Evolutionary conservation across 176 grass and related monocot species (phyloP).

Genomic region (Rhipidocladum racemiflorum): DNA sequence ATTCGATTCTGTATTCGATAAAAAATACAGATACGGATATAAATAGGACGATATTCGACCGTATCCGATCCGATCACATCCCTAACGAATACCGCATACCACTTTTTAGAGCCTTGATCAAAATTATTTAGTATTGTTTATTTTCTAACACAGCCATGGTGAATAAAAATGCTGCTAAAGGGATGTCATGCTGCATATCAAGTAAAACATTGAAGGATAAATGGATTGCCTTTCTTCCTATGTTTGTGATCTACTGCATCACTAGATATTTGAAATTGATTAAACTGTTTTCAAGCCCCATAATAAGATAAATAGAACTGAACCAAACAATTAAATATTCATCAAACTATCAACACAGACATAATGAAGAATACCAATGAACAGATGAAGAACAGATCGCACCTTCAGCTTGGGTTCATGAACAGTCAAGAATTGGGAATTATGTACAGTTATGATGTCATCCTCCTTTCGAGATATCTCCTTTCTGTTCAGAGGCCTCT

Average conservation of each 20-base stretch:
- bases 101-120: neutral
- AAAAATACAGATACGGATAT: no score
- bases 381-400: constrained; percentile 12
- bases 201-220: constrained; percentile 10
- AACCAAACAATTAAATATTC: neutral
- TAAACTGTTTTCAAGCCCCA: neutral
- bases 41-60: no score
- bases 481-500: constrained; percentile 95
- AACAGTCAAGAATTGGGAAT: constrained; percentile 64
- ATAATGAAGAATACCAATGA: constrained; percentile 4
- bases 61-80: no score
- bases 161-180: constrained; percentile 4
- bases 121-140: neutral
- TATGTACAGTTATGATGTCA: constrained; percentile 80
- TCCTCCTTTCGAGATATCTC: constrained; percentile 91
- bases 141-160: neutral
- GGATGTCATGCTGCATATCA: neutral
- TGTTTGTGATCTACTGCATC: constrained; percentile 4
- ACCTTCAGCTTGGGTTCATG: constrained; percentile 96
- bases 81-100: no score
- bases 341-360: neutral
- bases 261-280: neutral
- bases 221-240: neutral
- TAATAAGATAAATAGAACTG: neutral
- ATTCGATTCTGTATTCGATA: no score